phyloP scores from a whole-genome alignment of 1,139 yeast species.

The Meyerozyma carpophila region DNA sequence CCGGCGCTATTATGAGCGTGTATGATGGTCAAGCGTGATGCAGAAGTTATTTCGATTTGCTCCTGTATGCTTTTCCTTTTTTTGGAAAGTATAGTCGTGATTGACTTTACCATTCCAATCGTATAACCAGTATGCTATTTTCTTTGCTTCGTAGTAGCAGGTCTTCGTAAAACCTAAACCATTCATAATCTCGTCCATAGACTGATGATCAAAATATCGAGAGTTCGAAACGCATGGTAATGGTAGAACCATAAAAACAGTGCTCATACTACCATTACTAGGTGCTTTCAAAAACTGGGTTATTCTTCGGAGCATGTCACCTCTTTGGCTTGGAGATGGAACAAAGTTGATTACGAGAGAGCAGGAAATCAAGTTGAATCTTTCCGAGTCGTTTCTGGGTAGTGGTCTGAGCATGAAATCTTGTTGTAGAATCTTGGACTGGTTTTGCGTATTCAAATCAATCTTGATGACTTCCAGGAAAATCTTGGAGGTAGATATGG shows the following conservation, averaged over 20 bases:
- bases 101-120: conserved; percentile 34
- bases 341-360: conserved; percentile 88
- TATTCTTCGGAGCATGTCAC: conserved; percentile 67
- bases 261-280: conserved; percentile 15
- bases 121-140: conserved; percentile 75
- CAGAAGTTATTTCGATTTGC: conserved; percentile 60
- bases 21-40: conserved; percentile 21
- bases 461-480: conserved; percentile 53
- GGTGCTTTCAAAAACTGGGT: conserved; percentile 48
- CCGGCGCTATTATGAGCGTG: neutral
- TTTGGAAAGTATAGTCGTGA: conserved; percentile 14
- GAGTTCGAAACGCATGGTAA: conserved; percentile 82
- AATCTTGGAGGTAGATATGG: conserved; percentile 53
- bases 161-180: conserved; percentile 52
- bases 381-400: conserved; percentile 40
- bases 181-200: conserved; percentile 43
- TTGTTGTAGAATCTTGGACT: conserved; percentile 57
- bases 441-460: conserved; percentile 79
- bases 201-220: conserved; percentile 56
- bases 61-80: conserved; percentile 49
- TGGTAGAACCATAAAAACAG: conserved; percentile 77
- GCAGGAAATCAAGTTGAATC: conserved; percentile 67
- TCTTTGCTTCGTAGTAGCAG: conserved; percentile 55
- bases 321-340: conserved; percentile 64
- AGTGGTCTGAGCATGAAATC: conserved; percentile 78